A percentile compares a stretch with the other conserved stretches of the same genome.
These are phyloP conservation scores for Esteya vermicola DNA, from an alignment of 2,329 filamentous ascomycete genomes.

Conservation along the genomic window DNA sequence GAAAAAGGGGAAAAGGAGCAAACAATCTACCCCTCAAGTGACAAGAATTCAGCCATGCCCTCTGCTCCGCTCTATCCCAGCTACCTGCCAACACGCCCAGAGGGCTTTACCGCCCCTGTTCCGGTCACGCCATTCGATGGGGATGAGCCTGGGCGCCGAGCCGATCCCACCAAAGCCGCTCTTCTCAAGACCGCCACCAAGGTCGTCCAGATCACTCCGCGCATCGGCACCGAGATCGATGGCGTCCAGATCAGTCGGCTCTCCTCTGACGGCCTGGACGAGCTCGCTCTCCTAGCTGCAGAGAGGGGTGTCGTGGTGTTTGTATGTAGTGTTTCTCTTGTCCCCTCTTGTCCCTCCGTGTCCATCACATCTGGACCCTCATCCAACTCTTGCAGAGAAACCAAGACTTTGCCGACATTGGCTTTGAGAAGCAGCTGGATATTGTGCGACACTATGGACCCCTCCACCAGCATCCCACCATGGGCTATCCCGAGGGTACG, in stretches of 20 bases:
- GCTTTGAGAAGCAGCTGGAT: constrained; percentile 48
- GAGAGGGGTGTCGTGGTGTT: constrained; percentile 58
- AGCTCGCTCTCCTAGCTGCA: constrained; percentile 55
- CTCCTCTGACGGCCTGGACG: constrained; percentile 47
- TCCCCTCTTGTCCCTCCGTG: background rate
- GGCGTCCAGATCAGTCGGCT: constrained; percentile 54
- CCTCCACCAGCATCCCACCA: constrained; percentile 60
- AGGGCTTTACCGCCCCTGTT: constrained; percentile 44
- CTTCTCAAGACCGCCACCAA: constrained; percentile 36
- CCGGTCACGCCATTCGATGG: constrained; percentile 42
- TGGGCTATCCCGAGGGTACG: constrained; percentile 43
- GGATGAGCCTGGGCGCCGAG: constrained; percentile 54
- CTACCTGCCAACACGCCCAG: constrained; percentile 50
- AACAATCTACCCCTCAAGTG: background rate
- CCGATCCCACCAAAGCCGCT: constrained; percentile 47
- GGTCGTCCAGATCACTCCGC: constrained; percentile 45
- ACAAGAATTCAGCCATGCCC: background rate
- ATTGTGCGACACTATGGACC: constrained; percentile 42
- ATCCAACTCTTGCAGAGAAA: constrained; percentile 21
- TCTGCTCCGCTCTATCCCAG: constrained; percentile 35
- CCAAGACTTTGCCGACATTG: constrained; percentile 49
- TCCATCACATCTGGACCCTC: background rate
- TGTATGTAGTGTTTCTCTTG: constrained; percentile 15
- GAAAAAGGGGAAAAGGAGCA: background rate
- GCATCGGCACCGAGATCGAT: constrained; percentile 52